Conservation (phyloP, 2,329 filamentous ascomycete species). For the Proliferodiscus dingleyae region DNA sequence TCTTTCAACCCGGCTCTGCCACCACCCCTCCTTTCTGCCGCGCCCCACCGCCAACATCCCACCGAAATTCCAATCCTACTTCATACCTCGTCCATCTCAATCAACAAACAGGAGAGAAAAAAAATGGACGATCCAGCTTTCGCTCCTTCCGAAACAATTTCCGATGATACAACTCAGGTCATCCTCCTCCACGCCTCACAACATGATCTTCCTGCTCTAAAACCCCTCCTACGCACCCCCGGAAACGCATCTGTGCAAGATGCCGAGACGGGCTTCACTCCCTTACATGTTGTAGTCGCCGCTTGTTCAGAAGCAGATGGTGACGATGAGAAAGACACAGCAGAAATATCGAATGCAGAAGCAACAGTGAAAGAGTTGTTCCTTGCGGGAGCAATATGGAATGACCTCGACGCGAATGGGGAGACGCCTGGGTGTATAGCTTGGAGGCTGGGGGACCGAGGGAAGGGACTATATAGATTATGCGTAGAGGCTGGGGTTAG, state of each 20-base stretch:
- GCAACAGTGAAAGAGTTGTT: slow-evolving; percentile 72
- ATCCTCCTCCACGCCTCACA: slow-evolving; percentile 62
- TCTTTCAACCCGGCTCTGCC: too few relatives aligned
- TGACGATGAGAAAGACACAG: slow-evolving; percentile 29
- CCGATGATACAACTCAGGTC: slow-evolving; percentile 41
- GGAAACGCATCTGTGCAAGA: slow-evolving; percentile 73
- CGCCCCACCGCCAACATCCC: too few relatives aligned
- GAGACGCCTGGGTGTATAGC: slow-evolving; percentile 93
- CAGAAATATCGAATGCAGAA: slow-evolving; percentile 53
- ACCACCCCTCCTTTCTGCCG: too few relatives aligned
- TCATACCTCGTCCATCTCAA: too few relatives aligned
- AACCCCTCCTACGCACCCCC: slow-evolving; percentile 29
- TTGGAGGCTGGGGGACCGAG: slow-evolving; percentile 57
- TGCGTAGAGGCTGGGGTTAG: slow-evolving; percentile 88
- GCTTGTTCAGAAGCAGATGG: slow-evolving; percentile 44
- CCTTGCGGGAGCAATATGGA: slow-evolving; percentile 92
- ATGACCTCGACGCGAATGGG: slow-evolving; percentile 78
- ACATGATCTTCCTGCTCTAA: slow-evolving; percentile 41
- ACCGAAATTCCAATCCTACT: too few relatives aligned
- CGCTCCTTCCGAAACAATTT: slow-evolving; percentile 1
- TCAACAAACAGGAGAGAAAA: too few relatives aligned
- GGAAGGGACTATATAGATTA: slow-evolving; percentile 68
- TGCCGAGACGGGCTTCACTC: slow-evolving; percentile 76
- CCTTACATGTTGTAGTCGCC: slow-evolving; percentile 87
- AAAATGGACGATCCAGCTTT: slow-evolving; percentile 31